Conservation (phyloP, 2,329 filamentous ascomycete genomes). For the Aureobasidium sp. region DNA sequence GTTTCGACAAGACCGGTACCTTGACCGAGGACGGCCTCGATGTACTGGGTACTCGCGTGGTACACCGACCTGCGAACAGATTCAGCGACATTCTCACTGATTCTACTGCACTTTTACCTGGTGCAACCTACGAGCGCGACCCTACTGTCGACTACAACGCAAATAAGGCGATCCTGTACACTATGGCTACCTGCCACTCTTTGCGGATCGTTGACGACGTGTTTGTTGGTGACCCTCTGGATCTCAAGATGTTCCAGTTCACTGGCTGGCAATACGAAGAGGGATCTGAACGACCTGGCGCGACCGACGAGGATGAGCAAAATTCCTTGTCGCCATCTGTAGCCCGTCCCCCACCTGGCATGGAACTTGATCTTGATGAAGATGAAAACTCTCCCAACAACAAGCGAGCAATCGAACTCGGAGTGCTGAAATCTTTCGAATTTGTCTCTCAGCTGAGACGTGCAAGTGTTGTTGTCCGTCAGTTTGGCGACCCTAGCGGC, state of each 20-base stretch:
- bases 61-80: slow-evolving; percentile 52
- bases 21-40: slow-evolving; percentile 94
- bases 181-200: slow-evolving; percentile 97
- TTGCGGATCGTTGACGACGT: slow-evolving; percentile 79
- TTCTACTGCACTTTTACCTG: slow-evolving; percentile 50
- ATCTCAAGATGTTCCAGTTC: slow-evolving; percentile 98
- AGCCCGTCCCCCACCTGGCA: slow-evolving; percentile 64
- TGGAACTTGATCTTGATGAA: slow-evolving; percentile 51
- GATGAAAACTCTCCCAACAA: slow-evolving; percentile 33
- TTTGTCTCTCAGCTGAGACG: slow-evolving; percentile 89
- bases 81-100: slow-evolving; percentile 73
- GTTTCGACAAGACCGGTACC: slow-evolving; percentile 98
- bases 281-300: slow-evolving; percentile 57
- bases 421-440: slow-evolving; percentile 85
- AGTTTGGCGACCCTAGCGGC: slow-evolving; percentile 75
- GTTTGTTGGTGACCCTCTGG: slow-evolving; percentile 84
- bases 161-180: slow-evolving; percentile 69
- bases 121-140: slow-evolving; percentile 48
- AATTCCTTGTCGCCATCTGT: slow-evolving; percentile 76
- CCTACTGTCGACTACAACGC: slow-evolving; percentile 52
- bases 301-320: slow-evolving; percentile 65
- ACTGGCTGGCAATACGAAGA: slow-evolving; percentile 90
- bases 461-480: slow-evolving; percentile 84
- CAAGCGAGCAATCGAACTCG: slow-evolving; percentile 64
- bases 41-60: slow-evolving; percentile 78